phyloP scores from a whole-genome alignment of 139 green algal genomes.

The Chlorella vulgaris region DNA sequence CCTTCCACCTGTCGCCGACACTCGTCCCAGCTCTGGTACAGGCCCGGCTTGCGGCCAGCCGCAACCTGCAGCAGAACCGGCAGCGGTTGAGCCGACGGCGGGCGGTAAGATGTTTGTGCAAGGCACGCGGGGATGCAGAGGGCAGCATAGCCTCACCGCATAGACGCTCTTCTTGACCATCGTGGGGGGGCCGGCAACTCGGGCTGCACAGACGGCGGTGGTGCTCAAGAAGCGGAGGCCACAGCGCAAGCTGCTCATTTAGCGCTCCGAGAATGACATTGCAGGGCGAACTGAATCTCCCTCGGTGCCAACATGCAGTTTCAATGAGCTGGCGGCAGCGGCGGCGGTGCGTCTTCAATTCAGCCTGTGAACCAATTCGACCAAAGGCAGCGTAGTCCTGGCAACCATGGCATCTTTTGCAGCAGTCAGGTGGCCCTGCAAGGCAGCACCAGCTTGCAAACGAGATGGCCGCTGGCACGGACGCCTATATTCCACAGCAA shows the following conservation, averaged over 20 bases:
- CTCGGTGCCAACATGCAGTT: background rate
- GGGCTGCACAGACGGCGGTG: background rate
- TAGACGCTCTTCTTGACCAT: constrained; percentile 7
- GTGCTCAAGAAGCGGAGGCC: background rate
- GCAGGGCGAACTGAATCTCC: no score
- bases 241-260: background rate
- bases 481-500: no score
- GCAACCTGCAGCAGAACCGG: constrained; percentile 37
- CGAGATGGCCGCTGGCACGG: no score
- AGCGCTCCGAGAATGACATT: background rate
- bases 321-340: no score
- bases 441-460: no score
- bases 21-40: constrained; percentile 48
- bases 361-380: no score
- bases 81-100: no score
- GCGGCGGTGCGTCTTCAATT: no score
- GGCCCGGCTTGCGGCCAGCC: constrained; percentile 30
- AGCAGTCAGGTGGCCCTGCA: no score
- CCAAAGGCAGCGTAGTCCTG: no score
- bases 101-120: background rate
- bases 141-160: background rate
- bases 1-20: constrained; percentile 29
- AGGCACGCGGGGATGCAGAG: background rate
- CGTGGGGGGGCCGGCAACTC: background rate
- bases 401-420: no score